phyloP scores from a whole-genome alignment of 164 flowering plant genomes.

The Berberis thunbergii region DNA sequence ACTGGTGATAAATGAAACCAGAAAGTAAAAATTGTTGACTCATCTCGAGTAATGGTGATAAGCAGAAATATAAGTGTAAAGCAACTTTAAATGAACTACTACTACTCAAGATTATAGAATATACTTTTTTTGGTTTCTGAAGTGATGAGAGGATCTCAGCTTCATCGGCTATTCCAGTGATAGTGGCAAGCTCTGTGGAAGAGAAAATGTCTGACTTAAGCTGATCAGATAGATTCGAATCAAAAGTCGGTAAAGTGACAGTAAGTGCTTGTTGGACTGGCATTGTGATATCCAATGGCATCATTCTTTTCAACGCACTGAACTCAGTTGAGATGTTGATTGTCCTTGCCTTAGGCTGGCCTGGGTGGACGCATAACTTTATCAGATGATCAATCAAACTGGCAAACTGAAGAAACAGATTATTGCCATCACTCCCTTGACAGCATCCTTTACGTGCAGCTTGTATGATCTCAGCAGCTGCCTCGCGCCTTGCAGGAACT shows the following conservation, averaged over 20 bases:
- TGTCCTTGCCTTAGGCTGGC: constrained; percentile 72
- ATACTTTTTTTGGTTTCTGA: constrained; percentile 93
- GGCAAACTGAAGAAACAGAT: constrained; percentile 76
- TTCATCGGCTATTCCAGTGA: constrained; percentile 89
- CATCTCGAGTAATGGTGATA: no score
- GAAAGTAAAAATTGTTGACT: no score
- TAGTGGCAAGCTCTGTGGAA: constrained; percentile 64
- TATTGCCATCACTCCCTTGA: constrained; percentile 47
- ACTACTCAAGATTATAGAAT: background rate
- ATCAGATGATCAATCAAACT: constrained; percentile 82
- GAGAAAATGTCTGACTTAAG: constrained; percentile 52
- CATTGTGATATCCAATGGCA: constrained; percentile 95
- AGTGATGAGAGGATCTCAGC: constrained; percentile 98
- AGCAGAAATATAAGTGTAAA: background rate
- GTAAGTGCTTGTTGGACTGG: constrained; percentile 90
- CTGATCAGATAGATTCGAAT: constrained; percentile 26
- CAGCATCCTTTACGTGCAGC: constrained; percentile 69
- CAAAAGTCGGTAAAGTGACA: constrained; percentile 65
- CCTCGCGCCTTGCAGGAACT: constrained; percentile 85
- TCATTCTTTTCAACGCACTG: constrained; percentile 95
- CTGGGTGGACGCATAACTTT: constrained; percentile 79
- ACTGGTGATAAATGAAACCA: no score
- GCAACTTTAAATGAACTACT: background rate
- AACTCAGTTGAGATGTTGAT: constrained; percentile 87
- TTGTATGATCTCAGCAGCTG: constrained; percentile 92